phyloP scores from a whole-genome alignment of 192 early-diverging fungal genomes.

The Coemansia sp. region DNA sequence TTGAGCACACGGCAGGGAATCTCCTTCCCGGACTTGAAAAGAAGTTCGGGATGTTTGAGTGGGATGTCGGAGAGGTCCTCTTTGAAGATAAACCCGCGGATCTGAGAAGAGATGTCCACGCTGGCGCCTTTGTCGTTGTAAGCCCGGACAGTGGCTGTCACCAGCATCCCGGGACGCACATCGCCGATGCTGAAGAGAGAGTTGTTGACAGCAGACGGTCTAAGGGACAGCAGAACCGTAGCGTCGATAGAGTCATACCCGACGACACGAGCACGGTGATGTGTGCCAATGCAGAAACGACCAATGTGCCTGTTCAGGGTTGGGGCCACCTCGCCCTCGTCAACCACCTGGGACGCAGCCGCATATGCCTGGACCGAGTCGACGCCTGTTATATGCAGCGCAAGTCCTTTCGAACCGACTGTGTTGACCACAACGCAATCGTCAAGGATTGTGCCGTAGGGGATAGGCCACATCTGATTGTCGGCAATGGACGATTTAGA shows the following conservation, averaged over 20 bases:
- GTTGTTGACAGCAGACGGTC: conserved; percentile 70
- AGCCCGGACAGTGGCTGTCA: conserved; percentile 57
- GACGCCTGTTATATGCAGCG: conserved; percentile 58
- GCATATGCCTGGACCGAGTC: conserved; percentile 21
- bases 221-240: conserved; percentile 71
- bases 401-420: conserved; percentile 64
- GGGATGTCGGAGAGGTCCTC: conserved; percentile 75
- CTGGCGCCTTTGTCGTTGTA: conserved; percentile 61
- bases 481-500: conserved; percentile 23
- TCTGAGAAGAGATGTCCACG: conserved; percentile 59
- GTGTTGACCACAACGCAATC: conserved; percentile 63
- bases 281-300: conserved; percentile 65
- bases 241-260: conserved; percentile 78
- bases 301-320: conserved; percentile 53
- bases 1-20: conserved; percentile 75
- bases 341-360: conserved; percentile 69
- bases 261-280: conserved; percentile 78
- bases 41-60: conserved; percentile 66
- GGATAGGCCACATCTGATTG: conserved; percentile 58
- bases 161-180: conserved; percentile 40
- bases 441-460: conserved; percentile 75
- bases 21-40: conserved; percentile 73
- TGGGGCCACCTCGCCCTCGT: conserved; percentile 62
- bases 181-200: conserved; percentile 70
- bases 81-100: conserved; percentile 73